These are phyloP conservation scores for Saccharomyces hybrid DNA, from an alignment of 1,139 yeast species.

Conservation along the genomic window DNA sequence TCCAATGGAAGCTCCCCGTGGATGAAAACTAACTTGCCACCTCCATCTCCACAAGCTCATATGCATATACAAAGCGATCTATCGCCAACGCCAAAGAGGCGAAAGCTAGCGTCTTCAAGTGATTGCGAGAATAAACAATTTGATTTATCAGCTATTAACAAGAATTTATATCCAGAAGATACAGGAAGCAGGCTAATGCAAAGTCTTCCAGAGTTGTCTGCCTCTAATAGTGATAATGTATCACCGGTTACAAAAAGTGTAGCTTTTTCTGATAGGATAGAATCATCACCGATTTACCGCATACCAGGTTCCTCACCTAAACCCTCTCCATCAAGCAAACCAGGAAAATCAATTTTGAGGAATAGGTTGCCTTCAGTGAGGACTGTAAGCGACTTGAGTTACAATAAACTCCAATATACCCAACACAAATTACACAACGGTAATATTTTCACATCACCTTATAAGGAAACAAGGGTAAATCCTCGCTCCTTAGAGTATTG, in stretches of 20 bases:
- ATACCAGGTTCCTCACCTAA: constrained; percentile 22
- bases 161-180: neutral
- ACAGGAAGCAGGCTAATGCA: neutral
- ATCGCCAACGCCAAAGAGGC: constrained; percentile 23
- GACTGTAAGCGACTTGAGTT: constrained; percentile 4
- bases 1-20: neutral
- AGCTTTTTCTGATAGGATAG: constrained; percentile 27
- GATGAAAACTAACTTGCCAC: neutral
- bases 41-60: constrained; percentile 12
- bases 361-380: constrained; percentile 7
- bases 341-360: constrained; percentile 25
- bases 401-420: constrained; percentile 1
- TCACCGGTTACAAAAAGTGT: constrained; percentile 26
- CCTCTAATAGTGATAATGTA: constrained; percentile 1
- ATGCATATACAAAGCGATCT: constrained; percentile 1
- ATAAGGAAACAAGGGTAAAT: constrained; percentile 3
- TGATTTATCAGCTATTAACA: neutral
- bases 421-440: neutral
- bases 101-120: constrained; percentile 8
- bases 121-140: neutral
- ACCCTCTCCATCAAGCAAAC: constrained; percentile 16
- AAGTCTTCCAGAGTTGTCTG: neutral
- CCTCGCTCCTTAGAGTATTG: constrained; percentile 22
- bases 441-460: neutral
- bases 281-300: constrained; percentile 19